Evolutionary conservation across 2,329 filamentous ascomycete genomes (phyloP).

Genomic region (Aspergillus pseudonomiae): DNA sequence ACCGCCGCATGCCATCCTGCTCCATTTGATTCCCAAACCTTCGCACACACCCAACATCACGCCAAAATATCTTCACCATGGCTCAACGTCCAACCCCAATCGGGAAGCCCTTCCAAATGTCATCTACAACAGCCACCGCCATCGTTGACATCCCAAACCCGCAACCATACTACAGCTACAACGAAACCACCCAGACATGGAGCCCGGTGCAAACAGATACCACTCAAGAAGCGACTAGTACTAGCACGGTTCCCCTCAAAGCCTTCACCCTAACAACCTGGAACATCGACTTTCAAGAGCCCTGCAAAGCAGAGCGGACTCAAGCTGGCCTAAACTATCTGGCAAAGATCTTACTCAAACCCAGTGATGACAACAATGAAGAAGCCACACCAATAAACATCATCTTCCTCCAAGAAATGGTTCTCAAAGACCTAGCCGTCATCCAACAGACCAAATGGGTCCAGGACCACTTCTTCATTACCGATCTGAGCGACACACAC

Average conservation of each 20-base stretch:
- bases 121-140: neutral
- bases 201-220: neutral
- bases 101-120: neutral
- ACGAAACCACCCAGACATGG: slow-evolving; percentile 2
- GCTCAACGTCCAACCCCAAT: neutral
- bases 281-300: slow-evolving; percentile 54
- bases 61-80: too few relatives aligned
- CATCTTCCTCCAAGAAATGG: slow-evolving; percentile 59
- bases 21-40: neutral
- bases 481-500: slow-evolving; percentile 47
- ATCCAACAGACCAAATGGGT: slow-evolving; percentile 54
- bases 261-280: slow-evolving; percentile 46
- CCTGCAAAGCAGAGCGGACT: slow-evolving; percentile 45
- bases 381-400: slow-evolving; percentile 34
- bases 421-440: slow-evolving; percentile 46
- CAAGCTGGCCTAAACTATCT: slow-evolving; percentile 44
- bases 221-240: neutral
- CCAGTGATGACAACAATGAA: slow-evolving; percentile 24
- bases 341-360: slow-evolving; percentile 28
- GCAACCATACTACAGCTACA: slow-evolving; percentile 14
- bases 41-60: neutral
- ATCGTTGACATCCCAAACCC: neutral
- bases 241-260: neutral
- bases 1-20: neutral
- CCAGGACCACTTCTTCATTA: slow-evolving; percentile 51